Evolutionary conservation across 106 monocot genomes (phyloP).

Genomic region (Apostasia ramifera): DNA sequence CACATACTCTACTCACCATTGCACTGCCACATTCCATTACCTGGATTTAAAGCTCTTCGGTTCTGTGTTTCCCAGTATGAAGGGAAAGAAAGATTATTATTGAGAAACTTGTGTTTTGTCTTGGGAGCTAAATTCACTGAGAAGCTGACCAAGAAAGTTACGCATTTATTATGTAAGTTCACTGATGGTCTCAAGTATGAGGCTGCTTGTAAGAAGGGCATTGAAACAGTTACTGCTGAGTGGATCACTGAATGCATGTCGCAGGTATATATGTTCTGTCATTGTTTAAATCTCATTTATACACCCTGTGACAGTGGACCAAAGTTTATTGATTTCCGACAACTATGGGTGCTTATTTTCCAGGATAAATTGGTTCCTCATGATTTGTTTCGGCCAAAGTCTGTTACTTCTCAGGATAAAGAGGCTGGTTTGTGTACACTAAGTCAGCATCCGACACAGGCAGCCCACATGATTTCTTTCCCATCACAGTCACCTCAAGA

Average conservation of each 20-base stretch:
- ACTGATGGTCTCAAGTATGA: conserved; percentile 83
- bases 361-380: conserved; percentile 66
- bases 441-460: conserved; percentile 83
- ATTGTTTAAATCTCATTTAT: neutral
- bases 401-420: conserved; percentile 58
- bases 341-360: neutral
- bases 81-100: conserved; percentile 63
- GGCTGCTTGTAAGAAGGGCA: conserved; percentile 70
- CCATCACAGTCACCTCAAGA: conserved; percentile 25
- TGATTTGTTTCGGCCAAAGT: conserved; percentile 65
- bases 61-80: conserved; percentile 96
- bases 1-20: conserved; percentile 87
- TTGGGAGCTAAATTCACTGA: conserved; percentile 77
- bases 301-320: no score
- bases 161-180: conserved; percentile 95
- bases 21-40: conserved; percentile 66
- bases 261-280: conserved; percentile 29
- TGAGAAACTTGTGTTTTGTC: conserved; percentile 75
- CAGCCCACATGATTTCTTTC: conserved; percentile 34
- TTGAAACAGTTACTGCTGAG: conserved; percentile 71
- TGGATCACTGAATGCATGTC: conserved; percentile 82
- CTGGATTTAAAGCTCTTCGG: conserved; percentile 66
- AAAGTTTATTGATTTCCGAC: neutral
- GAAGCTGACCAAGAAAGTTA: conserved; percentile 62
- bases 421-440: conserved; percentile 74